Percentiles rank a stretch among this genome's conserved stretches.
Evolutionary conservation across 192 early-diverging fungal genomes (phyloP).

Genomic region (Backusella morwellensis): DNA sequence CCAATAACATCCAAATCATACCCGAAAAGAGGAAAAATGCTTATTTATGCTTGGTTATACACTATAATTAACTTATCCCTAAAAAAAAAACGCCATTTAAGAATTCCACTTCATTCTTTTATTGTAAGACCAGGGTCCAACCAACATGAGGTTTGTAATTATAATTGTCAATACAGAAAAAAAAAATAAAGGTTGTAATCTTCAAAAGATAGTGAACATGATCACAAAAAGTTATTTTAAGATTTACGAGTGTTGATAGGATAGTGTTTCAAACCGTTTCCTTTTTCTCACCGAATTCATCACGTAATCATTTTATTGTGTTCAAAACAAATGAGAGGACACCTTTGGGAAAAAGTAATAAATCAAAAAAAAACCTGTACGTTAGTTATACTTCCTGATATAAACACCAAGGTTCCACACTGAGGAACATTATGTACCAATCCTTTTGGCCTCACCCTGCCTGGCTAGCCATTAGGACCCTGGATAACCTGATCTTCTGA

Average conservation of each 20-base stretch:
- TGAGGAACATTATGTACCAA: constrained; percentile 16
- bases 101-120: neutral
- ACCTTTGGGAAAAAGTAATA: constrained; percentile 9
- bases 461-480: constrained; percentile 4
- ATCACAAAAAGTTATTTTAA: constrained; percentile 5
- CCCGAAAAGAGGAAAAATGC: neutral
- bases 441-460: neutral
- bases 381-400: constrained; percentile 4
- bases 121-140: constrained; percentile 2
- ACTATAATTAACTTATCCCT: neutral
- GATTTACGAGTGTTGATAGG: constrained; percentile 7
- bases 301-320: constrained; percentile 17
- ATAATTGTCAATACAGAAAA: neutral
- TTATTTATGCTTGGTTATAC: neutral
- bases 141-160: neutral
- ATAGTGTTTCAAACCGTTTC: neutral
- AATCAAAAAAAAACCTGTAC: neutral
- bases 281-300: constrained; percentile 10
- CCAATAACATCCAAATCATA: neutral
- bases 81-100: neutral
- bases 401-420: neutral
- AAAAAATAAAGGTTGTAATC: neutral
- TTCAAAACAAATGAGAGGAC: neutral
- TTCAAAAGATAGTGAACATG: neutral
- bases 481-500: constrained; percentile 17